Percentiles rank a stretch among this genome's conserved stretches.
phyloP scores from a whole-genome alignment of 495 filamentous ascomycete genomes.

The Hypomontagnella monticulosa region DNA sequence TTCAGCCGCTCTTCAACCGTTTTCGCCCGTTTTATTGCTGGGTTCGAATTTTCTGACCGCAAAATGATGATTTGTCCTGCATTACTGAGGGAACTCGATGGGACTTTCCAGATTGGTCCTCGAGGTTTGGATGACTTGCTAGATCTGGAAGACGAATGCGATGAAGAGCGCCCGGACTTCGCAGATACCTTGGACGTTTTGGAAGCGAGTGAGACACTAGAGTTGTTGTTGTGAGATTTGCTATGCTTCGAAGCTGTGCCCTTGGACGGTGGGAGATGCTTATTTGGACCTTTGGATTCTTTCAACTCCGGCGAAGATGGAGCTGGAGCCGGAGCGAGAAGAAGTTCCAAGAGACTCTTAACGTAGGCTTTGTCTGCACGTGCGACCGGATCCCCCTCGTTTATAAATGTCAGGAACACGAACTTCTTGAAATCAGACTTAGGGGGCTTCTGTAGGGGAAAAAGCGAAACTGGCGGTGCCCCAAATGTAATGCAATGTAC shows the following conservation, averaged over 20 bases:
- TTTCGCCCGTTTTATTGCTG: constrained; percentile 46
- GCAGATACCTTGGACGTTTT: constrained; percentile 39
- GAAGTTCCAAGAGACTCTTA: constrained; percentile 73
- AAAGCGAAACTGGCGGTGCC: constrained; percentile 76
- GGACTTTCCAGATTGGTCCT: constrained; percentile 68
- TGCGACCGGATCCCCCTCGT: constrained; percentile 84
- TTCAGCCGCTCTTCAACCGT: constrained; percentile 53
- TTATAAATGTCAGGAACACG: constrained; percentile 79
- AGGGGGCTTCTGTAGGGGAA: constrained; percentile 69
- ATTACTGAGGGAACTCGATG: constrained; percentile 67
- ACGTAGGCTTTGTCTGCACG: constrained; percentile 80
- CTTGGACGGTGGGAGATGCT: constrained; percentile 20
- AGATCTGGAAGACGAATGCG: constrained; percentile 36
- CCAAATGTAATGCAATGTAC: constrained; percentile 87
- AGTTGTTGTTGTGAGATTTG: constrained; percentile 38
- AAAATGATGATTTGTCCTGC: constrained; percentile 75
- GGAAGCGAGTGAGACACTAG: constrained; percentile 44
- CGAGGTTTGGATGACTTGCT: constrained; percentile 23
- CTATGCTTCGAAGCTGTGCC: constrained; percentile 17
- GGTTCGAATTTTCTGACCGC: constrained; percentile 52
- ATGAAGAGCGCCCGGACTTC: constrained; percentile 28
- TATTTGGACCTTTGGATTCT: constrained; percentile 24
- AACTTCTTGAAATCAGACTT: constrained; percentile 64
- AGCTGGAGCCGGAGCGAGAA: constrained; percentile 67
- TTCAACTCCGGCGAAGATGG: neutral